Conservation (phyloP, 768 basidiomycete species). For the Stropharia rugosoannulata region DNA sequence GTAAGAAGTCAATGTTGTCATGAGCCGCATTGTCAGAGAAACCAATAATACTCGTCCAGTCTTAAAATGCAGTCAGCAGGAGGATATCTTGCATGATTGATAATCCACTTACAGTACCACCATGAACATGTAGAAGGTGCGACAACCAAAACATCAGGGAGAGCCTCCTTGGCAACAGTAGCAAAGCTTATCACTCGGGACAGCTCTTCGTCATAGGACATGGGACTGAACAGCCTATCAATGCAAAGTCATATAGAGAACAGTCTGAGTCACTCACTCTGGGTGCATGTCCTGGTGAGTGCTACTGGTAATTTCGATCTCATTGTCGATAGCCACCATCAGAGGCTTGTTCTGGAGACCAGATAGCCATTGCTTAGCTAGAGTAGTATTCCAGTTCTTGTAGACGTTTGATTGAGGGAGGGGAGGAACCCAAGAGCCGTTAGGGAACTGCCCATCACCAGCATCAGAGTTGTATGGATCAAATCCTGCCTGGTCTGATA, state of each 20-base stretch:
- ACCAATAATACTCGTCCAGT: slow-evolving; percentile 53
- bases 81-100: background rate
- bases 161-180: slow-evolving; percentile 39
- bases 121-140: slow-evolving; percentile 48
- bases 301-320: slow-evolving; percentile 52
- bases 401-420: slow-evolving; percentile 40
- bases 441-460: slow-evolving; percentile 47
- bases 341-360: slow-evolving; percentile 46
- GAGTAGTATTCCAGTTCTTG: slow-evolving; percentile 45
- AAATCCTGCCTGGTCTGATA: slow-evolving; percentile 38
- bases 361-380: slow-evolving; percentile 42
- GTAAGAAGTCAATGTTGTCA: slow-evolving; percentile 51
- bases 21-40: slow-evolving; percentile 50
- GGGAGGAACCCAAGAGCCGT: slow-evolving; percentile 45
- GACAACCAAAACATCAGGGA: slow-evolving; percentile 42
- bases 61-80: slow-evolving; percentile 20
- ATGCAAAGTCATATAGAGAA: background rate
- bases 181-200: slow-evolving; percentile 41
- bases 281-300: slow-evolving; percentile 63
- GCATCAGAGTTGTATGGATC: slow-evolving; percentile 51
- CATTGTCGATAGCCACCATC: slow-evolving; percentile 52
- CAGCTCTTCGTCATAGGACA: slow-evolving; percentile 53
- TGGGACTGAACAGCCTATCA: slow-evolving; percentile 26
- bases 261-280: slow-evolving; percentile 22
- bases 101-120: slow-evolving; percentile 40